These are phyloP conservation scores for Agaricus bisporus DNA, from an alignment of 768 basidiomycete species.

Conservation along the genomic window DNA sequence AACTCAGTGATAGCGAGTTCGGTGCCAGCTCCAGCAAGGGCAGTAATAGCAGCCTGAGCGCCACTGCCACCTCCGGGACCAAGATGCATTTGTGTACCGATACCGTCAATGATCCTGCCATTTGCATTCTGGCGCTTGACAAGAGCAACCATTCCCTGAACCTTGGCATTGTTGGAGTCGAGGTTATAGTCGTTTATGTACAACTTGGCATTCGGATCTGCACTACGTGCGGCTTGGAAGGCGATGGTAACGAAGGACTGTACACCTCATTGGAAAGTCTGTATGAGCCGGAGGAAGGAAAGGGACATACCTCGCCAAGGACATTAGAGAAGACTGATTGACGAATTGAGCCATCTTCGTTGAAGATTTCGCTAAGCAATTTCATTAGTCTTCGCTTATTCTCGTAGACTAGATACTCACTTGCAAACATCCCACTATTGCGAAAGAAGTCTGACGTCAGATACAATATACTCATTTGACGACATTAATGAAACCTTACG, in stretches of 20 bases:
- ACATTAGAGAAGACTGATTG: constrained; percentile 35
- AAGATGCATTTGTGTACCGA: constrained; percentile 47
- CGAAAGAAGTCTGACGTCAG: not conserved
- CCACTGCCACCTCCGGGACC: constrained; percentile 20
- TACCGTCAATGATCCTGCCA: constrained; percentile 39
- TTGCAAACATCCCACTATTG: constrained; percentile 31
- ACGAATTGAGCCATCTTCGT: constrained; percentile 37
- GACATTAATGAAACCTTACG: constrained; percentile 6
- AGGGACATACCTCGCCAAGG: constrained; percentile 25
- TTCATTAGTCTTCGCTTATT: constrained; percentile 15
- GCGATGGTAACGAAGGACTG: constrained; percentile 39
- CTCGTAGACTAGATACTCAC: constrained; percentile 13
- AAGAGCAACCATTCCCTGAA: constrained; percentile 32
- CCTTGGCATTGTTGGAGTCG: constrained; percentile 44
- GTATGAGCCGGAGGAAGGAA: not conserved
- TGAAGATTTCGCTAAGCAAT: constrained; percentile 33
- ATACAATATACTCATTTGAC: not conserved
- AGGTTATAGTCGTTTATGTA: constrained; percentile 45
- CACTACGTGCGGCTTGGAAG: constrained; percentile 36
- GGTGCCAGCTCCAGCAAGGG: constrained; percentile 36
- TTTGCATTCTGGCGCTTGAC: constrained; percentile 33
- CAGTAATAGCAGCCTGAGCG: constrained; percentile 34
- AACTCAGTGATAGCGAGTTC: constrained; percentile 48
- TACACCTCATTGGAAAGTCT: not conserved
- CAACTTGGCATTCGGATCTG: constrained; percentile 31